These are phyloP conservation scores for Diaporthe ilicicola DNA, from an alignment of 2,329 filamentous ascomycete species.

Conservation along the genomic window DNA sequence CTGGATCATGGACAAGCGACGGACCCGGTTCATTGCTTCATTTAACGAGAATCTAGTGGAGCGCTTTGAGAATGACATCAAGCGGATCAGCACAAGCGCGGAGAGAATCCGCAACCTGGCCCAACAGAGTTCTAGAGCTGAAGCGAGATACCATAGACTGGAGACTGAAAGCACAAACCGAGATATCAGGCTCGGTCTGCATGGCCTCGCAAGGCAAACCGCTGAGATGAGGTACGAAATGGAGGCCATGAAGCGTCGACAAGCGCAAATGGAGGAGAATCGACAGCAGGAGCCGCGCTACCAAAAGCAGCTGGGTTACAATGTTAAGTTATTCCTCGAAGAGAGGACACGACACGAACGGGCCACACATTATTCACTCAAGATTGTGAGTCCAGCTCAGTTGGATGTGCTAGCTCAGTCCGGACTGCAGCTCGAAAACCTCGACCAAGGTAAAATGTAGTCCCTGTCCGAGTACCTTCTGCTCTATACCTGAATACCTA, in stretches of 20 bases:
- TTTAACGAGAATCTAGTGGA: slow-evolving; percentile 34
- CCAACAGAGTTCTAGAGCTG: slow-evolving; percentile 30
- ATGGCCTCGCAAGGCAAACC: slow-evolving; percentile 12
- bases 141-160: slow-evolving; percentile 28
- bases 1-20: slow-evolving; percentile 36
- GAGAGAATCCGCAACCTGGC: slow-evolving; percentile 26
- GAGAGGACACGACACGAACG: too few species aligned
- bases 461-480: background rate
- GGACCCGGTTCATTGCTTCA: slow-evolving; percentile 32
- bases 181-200: slow-evolving; percentile 30
- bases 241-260: background rate
- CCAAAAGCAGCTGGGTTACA: too few species aligned
- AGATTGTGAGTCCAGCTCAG: too few species aligned
- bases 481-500: fast-evolving
- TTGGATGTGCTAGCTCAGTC: too few species aligned
- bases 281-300: background rate
- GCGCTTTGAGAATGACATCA: slow-evolving; percentile 30
- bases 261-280: background rate
- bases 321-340: too few species aligned
- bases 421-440: too few species aligned
- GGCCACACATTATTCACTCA: too few species aligned
- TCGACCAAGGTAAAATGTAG: too few species aligned
- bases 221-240: background rate
- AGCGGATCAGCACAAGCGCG: slow-evolving; percentile 30
- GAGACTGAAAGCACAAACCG: background rate